Percentiles rank a stretch among this genome's conserved stretches.
phyloP scores from a whole-genome alignment of 192 early-diverging fungal genomes.

The Backusella westeae region DNA sequence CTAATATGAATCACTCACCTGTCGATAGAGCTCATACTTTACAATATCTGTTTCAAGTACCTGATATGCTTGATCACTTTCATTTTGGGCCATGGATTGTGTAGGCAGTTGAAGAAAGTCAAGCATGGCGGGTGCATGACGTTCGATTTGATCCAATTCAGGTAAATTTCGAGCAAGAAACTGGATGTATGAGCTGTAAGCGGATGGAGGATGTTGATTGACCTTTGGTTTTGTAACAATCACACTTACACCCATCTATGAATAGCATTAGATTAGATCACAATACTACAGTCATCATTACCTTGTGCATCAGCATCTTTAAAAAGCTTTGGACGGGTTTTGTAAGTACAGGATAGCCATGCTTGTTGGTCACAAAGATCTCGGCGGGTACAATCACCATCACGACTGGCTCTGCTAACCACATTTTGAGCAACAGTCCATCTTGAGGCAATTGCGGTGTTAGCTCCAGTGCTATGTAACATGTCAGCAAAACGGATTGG shows the following conservation, averaged over 20 bases:
- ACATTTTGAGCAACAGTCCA: conserved; percentile 49
- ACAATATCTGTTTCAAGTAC: background rate
- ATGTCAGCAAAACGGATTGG: background rate
- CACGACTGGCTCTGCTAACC: conserved; percentile 89
- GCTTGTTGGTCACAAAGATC: conserved; percentile 75
- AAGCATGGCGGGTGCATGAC: background rate
- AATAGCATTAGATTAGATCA: background rate
- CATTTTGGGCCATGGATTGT: background rate
- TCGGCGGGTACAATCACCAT: conserved; percentile 67
- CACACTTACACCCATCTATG: background rate
- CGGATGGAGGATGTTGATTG: background rate
- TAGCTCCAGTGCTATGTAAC: conserved; percentile 55
- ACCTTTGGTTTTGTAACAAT: background rate
- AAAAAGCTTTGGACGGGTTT: conserved; percentile 75
- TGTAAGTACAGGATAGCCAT: conserved; percentile 86
- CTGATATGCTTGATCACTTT: background rate
- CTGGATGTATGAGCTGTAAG: background rate
- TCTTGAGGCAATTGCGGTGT: conserved; percentile 48
- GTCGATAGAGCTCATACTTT: background rate
- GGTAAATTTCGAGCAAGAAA: background rate
- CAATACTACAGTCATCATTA: background rate
- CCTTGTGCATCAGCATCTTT: conserved; percentile 42
- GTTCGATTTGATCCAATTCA: background rate
- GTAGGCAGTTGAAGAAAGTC: background rate
- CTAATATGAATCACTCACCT: background rate